Percentiles rank a stretch among this genome's conserved stretches.
phyloP scores from a whole-genome alignment of 1,139 yeast genomes.

The Protomyces arabidopsidicola region DNA sequence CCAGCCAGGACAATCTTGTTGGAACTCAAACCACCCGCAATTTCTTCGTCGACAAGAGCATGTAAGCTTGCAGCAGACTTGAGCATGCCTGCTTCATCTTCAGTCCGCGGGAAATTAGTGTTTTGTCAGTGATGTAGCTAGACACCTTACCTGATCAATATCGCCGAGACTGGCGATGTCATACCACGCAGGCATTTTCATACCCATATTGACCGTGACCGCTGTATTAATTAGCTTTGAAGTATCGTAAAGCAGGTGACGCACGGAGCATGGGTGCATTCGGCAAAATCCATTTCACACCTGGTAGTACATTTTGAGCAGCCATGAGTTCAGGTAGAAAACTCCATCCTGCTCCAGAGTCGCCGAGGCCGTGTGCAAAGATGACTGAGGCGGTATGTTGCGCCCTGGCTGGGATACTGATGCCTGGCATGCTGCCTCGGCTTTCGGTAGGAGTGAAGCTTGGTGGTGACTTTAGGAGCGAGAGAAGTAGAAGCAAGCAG shows the following conservation, averaged over 20 bases:
- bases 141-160: slow-evolving; percentile 36
- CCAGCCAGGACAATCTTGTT: slow-evolving; percentile 48
- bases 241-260: slow-evolving; percentile 51
- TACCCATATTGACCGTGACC: slow-evolving; percentile 50
- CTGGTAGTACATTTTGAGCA: slow-evolving; percentile 45
- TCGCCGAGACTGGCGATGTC: slow-evolving; percentile 61
- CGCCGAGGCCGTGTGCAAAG: slow-evolving; percentile 88
- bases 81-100: slow-evolving; percentile 61
- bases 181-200: slow-evolving; percentile 80
- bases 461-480: background rate
- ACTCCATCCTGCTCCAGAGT: slow-evolving; percentile 83
- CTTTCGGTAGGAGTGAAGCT: background rate
- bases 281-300: slow-evolving; percentile 77
- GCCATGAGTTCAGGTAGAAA: slow-evolving; percentile 52
- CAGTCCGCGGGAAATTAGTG: slow-evolving; percentile 31
- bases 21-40: slow-evolving; percentile 58
- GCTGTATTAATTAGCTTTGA: background rate
- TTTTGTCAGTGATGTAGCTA: background rate
- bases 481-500: background rate
- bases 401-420: slow-evolving; percentile 22
- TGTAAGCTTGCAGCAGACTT: slow-evolving; percentile 54
- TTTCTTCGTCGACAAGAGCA: slow-evolving; percentile 57
- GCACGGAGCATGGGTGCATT: slow-evolving; percentile 59
- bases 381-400: slow-evolving; percentile 60
- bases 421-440: slow-evolving; percentile 1